These are phyloP conservation scores for Ophiocordyceps camponoti-rufipedis DNA, from an alignment of 2,329 filamentous ascomycete genomes.

Conservation along the genomic window DNA sequence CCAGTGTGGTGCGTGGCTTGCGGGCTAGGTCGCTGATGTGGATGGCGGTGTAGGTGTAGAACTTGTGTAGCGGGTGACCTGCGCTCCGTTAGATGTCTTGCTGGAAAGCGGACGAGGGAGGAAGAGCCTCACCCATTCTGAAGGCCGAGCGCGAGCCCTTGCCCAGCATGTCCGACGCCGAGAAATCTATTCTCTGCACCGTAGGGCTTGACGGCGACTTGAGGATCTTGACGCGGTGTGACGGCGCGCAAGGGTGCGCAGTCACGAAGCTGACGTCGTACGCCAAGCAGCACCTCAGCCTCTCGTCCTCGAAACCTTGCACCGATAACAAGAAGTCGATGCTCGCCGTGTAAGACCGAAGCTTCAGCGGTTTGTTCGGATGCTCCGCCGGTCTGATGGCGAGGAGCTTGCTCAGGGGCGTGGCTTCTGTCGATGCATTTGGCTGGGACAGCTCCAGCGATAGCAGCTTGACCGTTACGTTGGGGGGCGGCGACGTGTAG, in stretches of 20 bases:
- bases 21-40: conserved; percentile 38
- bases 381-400: conserved; percentile 18
- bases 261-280: conserved; percentile 49
- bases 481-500: conserved; percentile 28
- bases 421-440: conserved; percentile 24
- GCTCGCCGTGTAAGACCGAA: conserved; percentile 16
- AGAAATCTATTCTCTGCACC: conserved; percentile 37
- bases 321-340: conserved; percentile 17
- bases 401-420: conserved; percentile 23
- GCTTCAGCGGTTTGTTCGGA: conserved; percentile 13
- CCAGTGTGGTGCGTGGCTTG: conserved; percentile 24
- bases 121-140: conserved; percentile 20
- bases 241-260: conserved; percentile 44
- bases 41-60: conserved; percentile 39
- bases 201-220: conserved; percentile 41
- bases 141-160: conserved; percentile 27
- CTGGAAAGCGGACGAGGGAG: neutral
- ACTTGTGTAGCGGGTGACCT: conserved; percentile 48
- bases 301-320: conserved; percentile 20
- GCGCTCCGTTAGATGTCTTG: neutral
- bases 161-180: conserved; percentile 22
- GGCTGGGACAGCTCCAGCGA: conserved; percentile 29
- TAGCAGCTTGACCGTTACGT: conserved; percentile 28
- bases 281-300: conserved; percentile 23
- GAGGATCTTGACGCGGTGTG: conserved; percentile 35